Conservation (phyloP, 1,284 basidiomycete genomes). For the Afroboletus lepidellus region DNA sequence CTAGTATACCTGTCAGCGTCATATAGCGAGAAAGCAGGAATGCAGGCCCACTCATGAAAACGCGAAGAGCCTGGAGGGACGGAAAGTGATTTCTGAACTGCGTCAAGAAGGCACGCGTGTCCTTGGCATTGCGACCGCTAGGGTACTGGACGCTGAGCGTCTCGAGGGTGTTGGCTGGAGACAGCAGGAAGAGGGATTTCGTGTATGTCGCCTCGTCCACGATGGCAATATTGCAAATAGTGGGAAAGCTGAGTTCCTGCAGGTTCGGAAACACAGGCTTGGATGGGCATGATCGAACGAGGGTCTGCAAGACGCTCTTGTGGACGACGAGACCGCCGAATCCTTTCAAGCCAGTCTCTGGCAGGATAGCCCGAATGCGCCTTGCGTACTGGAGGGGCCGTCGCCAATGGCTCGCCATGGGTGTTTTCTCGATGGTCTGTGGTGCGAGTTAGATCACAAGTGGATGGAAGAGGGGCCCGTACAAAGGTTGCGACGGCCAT, state of each 20-base stretch:
- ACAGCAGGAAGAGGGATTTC: slow-evolving; percentile 20
- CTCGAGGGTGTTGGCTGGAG: slow-evolving; percentile 5
- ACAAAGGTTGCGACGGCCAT: slow-evolving; percentile 23
- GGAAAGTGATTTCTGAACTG: slow-evolving; percentile 18
- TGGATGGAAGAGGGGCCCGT: neutral
- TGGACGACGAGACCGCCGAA: slow-evolving; percentile 23
- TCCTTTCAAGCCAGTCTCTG: slow-evolving; percentile 4
- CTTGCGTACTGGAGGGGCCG: slow-evolving; percentile 20
- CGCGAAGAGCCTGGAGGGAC: slow-evolving; percentile 14
- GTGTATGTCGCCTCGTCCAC: slow-evolving; percentile 17
- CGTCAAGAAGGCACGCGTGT: slow-evolving; percentile 15
- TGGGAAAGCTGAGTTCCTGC: slow-evolving; percentile 19
- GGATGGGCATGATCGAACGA: slow-evolving; percentile 24
- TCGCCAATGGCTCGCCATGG: slow-evolving; percentile 17
- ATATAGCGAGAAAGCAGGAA: neutral
- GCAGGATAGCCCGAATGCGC: slow-evolving; percentile 20
- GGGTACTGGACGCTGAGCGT: slow-evolving; percentile 23
- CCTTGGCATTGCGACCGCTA: slow-evolving; percentile 15
- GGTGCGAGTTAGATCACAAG: neutral
- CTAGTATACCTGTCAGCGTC: slow-evolving; percentile 8
- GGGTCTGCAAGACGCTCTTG: slow-evolving; percentile 21
- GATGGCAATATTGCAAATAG: slow-evolving; percentile 23
- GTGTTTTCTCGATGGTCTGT: slow-evolving; percentile 17
- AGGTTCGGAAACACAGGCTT: slow-evolving; percentile 24
- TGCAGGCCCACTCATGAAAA: slow-evolving; percentile 20